A percentile compares a stretch with the other conserved stretches of the same genome.
These are phyloP conservation scores for Leishmania braziliensis DNA, from an alignment of 208 protist species.

Conservation along the genomic window DNA sequence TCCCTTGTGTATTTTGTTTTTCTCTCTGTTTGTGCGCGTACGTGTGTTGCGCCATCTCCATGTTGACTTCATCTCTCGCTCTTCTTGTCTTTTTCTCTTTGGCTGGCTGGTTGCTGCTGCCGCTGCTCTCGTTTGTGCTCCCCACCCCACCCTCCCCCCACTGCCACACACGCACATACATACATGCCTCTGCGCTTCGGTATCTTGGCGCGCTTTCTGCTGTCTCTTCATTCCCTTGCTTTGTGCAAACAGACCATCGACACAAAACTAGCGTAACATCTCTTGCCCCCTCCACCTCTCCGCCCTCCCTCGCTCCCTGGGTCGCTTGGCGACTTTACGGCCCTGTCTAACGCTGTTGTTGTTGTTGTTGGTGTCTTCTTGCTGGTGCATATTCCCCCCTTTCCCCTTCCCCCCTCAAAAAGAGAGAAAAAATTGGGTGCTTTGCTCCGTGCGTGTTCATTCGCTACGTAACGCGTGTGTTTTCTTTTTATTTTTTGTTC, in stretches of 20 bases:
- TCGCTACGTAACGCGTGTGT: neutral
- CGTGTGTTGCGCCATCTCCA: neutral
- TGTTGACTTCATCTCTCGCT: neutral
- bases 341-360: neutral
- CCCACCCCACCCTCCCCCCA: neutral
- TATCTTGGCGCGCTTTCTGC: neutral
- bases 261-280: neutral
- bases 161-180: neutral
- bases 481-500: neutral
- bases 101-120: neutral
- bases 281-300: neutral
- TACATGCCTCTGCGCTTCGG: neutral
- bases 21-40: neutral
- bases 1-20: neutral
- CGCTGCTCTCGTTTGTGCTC: neutral
- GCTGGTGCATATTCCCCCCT: neutral
- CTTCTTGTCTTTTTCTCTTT: conserved; percentile 10
- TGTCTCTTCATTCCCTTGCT: conserved; percentile 6
- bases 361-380: too few species aligned
- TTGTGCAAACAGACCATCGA: neutral
- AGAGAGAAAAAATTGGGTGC: neutral
- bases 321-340: neutral
- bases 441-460: neutral
- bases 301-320: neutral
- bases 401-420: neutral